Base-by-base conservation (phyloP, 371 early-diverging fungal species). In the Circinella minor region DNA sequence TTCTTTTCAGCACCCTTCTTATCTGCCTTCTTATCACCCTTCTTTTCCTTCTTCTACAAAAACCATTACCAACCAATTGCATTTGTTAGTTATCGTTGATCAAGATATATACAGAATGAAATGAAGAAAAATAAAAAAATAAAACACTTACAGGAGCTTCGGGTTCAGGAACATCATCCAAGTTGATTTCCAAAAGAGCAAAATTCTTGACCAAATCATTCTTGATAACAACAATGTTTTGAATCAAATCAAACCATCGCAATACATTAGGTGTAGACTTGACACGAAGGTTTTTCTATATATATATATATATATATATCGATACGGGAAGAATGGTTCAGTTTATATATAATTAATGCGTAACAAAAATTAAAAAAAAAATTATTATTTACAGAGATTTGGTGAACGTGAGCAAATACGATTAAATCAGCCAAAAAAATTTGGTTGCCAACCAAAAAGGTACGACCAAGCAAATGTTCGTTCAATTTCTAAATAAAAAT, bases 181-280 rank as follows among this genome's bases (percentile, higher is more conserved):
- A 77, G 67, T 92, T 85, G 66, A 93, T 86, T n/a, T 78, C 81
- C 17, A 92, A 66, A 46, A 77, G 65, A 55, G 74, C 70, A 67
- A 92, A 81, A 9, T 88, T 88, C 57, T 82, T 77, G 59, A 88
- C 74, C 36, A 85, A 80, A 48, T 79, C 71, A 9, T 75, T 73
- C 57, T 73, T 68, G 65, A 77, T 79, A 37, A 86, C 72, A 36
- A 87, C 78, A 36, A 84, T 74, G 71, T 93, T 83, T 81, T 93
- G 93, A 65, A 93, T 77, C 71, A 93, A 76, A 77, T 93, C 94
- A 67, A 92, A 91, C 93, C 93, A 93, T 68, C 93, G 86, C 65
- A 90, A 79, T 38, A 92, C 81, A 71, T 90, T 81, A 77, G 84
- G 81, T 14, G 77, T 71, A 62, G 74, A 81, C 34, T 76, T 78